Base-by-base conservation (phyloP, 768 basidiomycete species). In the Postia placenta region DNA sequence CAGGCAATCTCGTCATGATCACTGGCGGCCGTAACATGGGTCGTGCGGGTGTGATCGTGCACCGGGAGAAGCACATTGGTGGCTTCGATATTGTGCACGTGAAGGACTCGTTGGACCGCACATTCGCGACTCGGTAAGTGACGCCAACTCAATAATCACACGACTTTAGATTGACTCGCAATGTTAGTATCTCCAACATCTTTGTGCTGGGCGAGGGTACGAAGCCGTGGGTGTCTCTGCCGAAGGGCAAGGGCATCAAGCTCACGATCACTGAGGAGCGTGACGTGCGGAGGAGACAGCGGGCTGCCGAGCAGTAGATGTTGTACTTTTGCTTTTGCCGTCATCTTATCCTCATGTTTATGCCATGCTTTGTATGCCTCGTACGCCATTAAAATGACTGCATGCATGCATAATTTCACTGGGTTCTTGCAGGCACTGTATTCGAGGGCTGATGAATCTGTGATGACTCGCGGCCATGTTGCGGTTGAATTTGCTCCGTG, bases 21-120 rank as follows among this genome's bases (percentile, higher is more conserved):
- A 99, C 96, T 54, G 96, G 96, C 65, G 96, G 96, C 55, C 92
- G 95, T 68, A 99, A 98, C 85, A 97, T 97, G 92, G 96, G 96
- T 58, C 84, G 96, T 74, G 88, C 85, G 49, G 96, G 96, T 74
- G 82, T 92, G 55, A 96, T 99, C 63, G 83, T 92, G 45, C 91
- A 95, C 75, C 81, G 88, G 59, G 96, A 98, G 79, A 92, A 92
- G 76, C 96, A 98, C 70, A 74, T 91, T 58, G 96, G 96, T 69
- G 95, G 94, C 55, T 98, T 94, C 72, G 96, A 99, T 73, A 98
- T 99, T 53, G 91, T 97, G 50, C 95, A 97, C 65, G 90, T 97
- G 62, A 93, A 89, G 73, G 96, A 97, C 67, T 85, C 89, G 42
- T 75, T 95, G 55, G 95, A 96, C 68, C 79, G 92, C 66, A 92